Base-by-base conservation (phyloP, 768 basidiomycete species). In the Mycena alexandri region DNA sequence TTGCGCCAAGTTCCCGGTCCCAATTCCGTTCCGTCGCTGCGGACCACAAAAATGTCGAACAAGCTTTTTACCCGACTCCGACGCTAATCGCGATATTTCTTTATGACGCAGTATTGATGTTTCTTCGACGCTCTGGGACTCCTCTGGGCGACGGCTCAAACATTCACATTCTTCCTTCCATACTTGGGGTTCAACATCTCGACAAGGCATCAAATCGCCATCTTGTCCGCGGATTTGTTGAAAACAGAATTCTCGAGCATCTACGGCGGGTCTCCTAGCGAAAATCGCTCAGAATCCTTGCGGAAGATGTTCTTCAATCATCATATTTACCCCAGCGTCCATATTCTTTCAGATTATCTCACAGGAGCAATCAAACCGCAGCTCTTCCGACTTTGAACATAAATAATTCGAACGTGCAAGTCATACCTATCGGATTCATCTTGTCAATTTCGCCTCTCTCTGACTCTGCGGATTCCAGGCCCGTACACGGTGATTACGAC, bases 11-110 rank as follows among this genome's bases (percentile, higher is more conserved):
- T 33, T 64, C 47, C 47, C 55, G 55, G 63, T 22, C 19, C 55
- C 22, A 29, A 22, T 43, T 56, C 12, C 17, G 25, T 57, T 50
- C 63, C 29, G 38, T 29, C 12, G 34, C 21, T 33, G 41, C 54
- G 55, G 55, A 38, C 47, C 41, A 33, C 12, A 53, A 41, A 55
- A 54, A 12, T 63, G 61, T 63, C 61, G 7, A 63, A 63, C 53
- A 63, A 63, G 44, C 52, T 62, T 63, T 62, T 38, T n/a, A 6
- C 54, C 21, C 34, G 25, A 13, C n/a, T 12, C 54, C 33, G 22
- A 29, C 55, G 24, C 6, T 44, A 24, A 57, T 57, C 14, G 25
- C 9, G 11, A 29, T 33, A n/a, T 29, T 56, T 5, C 21, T 57
- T 44, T 25, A 44, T 44, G n/a, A 17, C 17, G 55, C 12, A 42